Evolutionary conservation across 768 basidiomycete genomes (phyloP).

Genomic region (Chalciporus piperatus): DNA sequence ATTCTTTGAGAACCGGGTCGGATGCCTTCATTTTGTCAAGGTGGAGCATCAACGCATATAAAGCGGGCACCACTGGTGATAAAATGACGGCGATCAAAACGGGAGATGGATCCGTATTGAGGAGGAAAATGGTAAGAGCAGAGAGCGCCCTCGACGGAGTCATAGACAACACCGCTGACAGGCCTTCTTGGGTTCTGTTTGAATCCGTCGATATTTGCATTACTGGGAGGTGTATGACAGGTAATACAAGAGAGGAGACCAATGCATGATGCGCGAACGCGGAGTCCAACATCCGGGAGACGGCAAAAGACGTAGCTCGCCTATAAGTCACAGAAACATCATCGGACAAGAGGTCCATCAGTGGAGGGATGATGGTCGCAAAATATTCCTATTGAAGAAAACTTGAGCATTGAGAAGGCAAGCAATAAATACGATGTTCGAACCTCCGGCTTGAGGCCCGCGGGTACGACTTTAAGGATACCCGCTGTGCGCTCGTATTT

Average conservation of each 20-base stretch:
- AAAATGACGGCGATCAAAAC: slow-evolving; percentile 58
- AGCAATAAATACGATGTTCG: slow-evolving; percentile 12
- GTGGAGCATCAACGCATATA: slow-evolving; percentile 63
- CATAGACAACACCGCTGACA: slow-evolving; percentile 1
- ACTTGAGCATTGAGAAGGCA: slow-evolving; percentile 1
- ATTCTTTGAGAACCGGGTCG: slow-evolving; percentile 62
- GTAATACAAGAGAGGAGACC: slow-evolving; percentile 37
- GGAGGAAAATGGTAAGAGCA: slow-evolving; percentile 53
- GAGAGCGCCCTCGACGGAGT: slow-evolving; percentile 44
- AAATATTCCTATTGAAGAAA: slow-evolving; percentile 56
- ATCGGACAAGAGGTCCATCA: slow-evolving; percentile 49
- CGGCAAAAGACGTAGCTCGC: slow-evolving; percentile 63
- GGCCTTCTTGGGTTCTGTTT: neutral
- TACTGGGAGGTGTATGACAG: slow-evolving; percentile 55
- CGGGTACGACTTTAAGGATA: slow-evolving; percentile 63
- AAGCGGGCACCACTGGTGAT: slow-evolving; percentile 61
- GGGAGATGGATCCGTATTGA: slow-evolving; percentile 80
- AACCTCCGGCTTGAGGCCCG: slow-evolving; percentile 54
- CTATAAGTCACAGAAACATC: slow-evolving; percentile 39
- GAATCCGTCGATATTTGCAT: slow-evolving; percentile 15
- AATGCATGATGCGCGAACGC: slow-evolving; percentile 17
- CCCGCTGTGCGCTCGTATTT: slow-evolving; percentile 72
- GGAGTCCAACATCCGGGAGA: slow-evolving; percentile 61
- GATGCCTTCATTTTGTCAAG: slow-evolving; percentile 54
- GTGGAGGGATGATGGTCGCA: slow-evolving; percentile 47